Evolutionary conservation across 1,284 basidiomycete genomes (phyloP), one percentile per base, ranked within the genome.

Genomic region (Sporisorium graminicola): DNA sequence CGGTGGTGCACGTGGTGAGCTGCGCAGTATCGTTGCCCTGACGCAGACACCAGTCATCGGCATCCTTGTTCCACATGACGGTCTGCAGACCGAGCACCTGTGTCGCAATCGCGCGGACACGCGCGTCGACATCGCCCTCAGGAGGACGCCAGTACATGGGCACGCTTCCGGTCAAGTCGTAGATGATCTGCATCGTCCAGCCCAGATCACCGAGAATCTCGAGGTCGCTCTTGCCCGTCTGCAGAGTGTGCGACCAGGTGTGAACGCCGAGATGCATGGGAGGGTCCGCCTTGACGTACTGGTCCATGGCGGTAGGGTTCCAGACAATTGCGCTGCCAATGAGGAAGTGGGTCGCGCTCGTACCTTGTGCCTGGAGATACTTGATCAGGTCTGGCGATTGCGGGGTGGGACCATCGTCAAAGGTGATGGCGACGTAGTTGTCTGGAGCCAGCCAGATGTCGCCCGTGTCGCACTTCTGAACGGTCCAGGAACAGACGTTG

Each of bases 121-220:
- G 80, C 16, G 77, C 78, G 66, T 83, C 81, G 52, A 81, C 74
- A 53, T 81, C 81, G 16, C 81, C 81, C 68, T 83, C 77, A 16
- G 81, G 81, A 14, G 80, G 80, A 37, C 81, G 75, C 78, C 66
- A 80, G 76, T 76, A 79, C 63, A 73, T 77, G 61, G 81, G 81
- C 18, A 70, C 71, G 51, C 51, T 52, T 61, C 91, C 92, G 8
- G 92, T 93, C 3, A 91, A 91, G 82, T 94, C 91, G 81, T 91
- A 90, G 74, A 95, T 92, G 77, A 94, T 87, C 86, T 92, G 89
- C 88, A 92, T 90, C 1, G 92, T 91, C 91, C 91, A 95, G 10
- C 92, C 94, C 68, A 95, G 87, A 88, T 94, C 91, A 29, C 89
- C 93, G 44, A 95, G 76, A 56, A 94, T 85, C 66, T 91, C 88